Base-by-base conservation (phyloP, 169 alveolate genomes). In the Cryptosporidium xiaoi region DNA sequence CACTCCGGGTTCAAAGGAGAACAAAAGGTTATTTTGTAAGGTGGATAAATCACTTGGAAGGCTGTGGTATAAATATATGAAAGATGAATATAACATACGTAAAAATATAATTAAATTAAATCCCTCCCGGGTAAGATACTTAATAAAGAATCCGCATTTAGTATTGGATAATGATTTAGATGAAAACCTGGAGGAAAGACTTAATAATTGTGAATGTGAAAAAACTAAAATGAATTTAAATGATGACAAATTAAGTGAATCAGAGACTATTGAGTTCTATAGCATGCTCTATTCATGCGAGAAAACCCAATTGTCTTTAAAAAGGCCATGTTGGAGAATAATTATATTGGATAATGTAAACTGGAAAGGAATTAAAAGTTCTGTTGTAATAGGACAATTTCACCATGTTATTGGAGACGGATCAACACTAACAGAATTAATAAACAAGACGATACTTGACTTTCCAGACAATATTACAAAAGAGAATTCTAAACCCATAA, bases 361-460 rank as follows among this genome's bases (percentile, higher is more conserved):
- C 29, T 77, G 87, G 87, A 77, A 77, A 20, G 71, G 64, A 27
- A 24, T 24, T 7, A 51, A 31, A n/a, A 77, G 87, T 16, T 60
- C 77, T 16, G 66, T 77, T 12, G 16, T 77, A n/a, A 62, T 77
- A n/a, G 87, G 87, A 29, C 87, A 77, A 48, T 77, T 77, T 46
- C 87, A 77, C 48, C 87, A 77, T 60, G 87, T 77, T 0, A 77
- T 77, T 36, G 87, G 87, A 2, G 87, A 77, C 36, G 87, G 87
- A 6, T 77, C 87, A 56, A 77, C 87, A 44, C 36, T 77, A 34
- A 60, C 87, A 1, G 77, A 77, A 46, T 77, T 77, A 24, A 71
- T 77, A 4, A 77, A 24, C 24, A 77, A 24, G 27, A 77, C 87
- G 7, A 48, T 77, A 10, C 29, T 77, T 16, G 77, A 77, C 36